Evolutionary conservation across 768 basidiomycete species (phyloP).

Genomic region (Termitomyces sp.): DNA sequence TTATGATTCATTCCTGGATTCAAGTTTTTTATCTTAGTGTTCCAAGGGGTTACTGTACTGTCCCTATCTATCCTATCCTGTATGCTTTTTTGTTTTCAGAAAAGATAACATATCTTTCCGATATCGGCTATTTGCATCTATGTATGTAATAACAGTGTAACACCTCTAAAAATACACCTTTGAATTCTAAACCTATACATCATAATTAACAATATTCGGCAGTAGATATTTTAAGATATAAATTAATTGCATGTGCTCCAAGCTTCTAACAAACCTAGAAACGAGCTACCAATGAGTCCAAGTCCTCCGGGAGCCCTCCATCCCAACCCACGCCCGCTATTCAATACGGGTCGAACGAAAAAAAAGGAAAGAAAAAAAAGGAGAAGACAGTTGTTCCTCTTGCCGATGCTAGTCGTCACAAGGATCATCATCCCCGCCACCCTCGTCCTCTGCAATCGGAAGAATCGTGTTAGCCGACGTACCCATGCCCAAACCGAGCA

Average conservation of each 20-base stretch:
- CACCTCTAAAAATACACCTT: background rate
- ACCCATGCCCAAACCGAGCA: conserved; percentile 11
- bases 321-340: background rate
- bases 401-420: conserved; percentile 1
- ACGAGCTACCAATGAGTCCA: background rate
- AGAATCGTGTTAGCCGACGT: background rate
- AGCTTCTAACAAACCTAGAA: conserved; percentile 1
- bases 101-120: too few species aligned
- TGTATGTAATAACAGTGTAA: background rate
- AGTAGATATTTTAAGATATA: conserved; percentile 9
- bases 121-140: too few species aligned
- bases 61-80: too few species aligned
- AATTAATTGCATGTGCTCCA: conserved; percentile 8
- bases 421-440: conserved; percentile 12
- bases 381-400: background rate
- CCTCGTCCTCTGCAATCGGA: conserved; percentile 13
- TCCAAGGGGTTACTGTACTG: too few species aligned
- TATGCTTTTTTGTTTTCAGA: too few species aligned
- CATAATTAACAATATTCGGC: background rate
- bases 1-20: too few species aligned
- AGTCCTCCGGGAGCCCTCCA: background rate
- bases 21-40: too few species aligned
- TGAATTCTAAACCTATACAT: background rate
- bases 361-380: background rate
- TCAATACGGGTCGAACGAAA: background rate